Evolutionary conservation across 441 rosid genomes (phyloP).

Genomic region (Erodium trifolium): DNA sequence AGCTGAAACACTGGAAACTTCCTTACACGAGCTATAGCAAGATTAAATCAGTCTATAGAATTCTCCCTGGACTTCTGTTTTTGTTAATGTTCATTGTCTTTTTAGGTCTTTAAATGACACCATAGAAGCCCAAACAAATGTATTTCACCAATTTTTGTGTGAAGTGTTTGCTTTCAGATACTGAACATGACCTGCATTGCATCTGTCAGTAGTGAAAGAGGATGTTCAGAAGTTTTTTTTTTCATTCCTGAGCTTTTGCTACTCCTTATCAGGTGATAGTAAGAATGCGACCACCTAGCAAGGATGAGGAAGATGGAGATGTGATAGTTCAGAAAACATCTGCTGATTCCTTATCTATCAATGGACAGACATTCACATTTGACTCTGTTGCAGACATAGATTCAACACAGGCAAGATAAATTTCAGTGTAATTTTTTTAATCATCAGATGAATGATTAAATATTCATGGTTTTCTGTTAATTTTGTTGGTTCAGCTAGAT

Average conservation of each 20-base stretch:
- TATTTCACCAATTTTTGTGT: not conserved
- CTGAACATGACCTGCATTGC: not conserved
- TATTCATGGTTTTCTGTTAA: conserved; percentile 9
- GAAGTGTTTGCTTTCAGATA: not conserved
- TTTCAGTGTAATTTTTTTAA: not conserved
- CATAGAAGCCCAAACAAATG: not conserved
- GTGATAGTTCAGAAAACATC: conserved; percentile 56
- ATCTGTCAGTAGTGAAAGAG: not conserved
- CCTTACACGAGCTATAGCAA: not conserved
- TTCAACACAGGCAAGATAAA: conserved; percentile 58
- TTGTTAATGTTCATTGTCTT: not conserved
- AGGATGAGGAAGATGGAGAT: conserved; percentile 66
- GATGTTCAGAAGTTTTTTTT: not conserved
- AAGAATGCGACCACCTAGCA: conserved; percentile 72
- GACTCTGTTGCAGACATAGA: conserved; percentile 78
- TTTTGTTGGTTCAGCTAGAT: conserved; percentile 46
- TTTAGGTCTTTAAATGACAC: not conserved
- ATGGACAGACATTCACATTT: conserved; percentile 78
- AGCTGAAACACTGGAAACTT: not conserved
- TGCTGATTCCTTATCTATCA: conserved; percentile 54
- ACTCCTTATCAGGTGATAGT: conserved; percentile 55
- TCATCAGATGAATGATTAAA: conserved; percentile 7
- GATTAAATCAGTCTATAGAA: not conserved
- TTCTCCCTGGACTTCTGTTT: no score
- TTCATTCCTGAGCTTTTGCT: not conserved